Conservation (phyloP, 768 basidiomycete genomes). For the Russula sp. region DNA sequence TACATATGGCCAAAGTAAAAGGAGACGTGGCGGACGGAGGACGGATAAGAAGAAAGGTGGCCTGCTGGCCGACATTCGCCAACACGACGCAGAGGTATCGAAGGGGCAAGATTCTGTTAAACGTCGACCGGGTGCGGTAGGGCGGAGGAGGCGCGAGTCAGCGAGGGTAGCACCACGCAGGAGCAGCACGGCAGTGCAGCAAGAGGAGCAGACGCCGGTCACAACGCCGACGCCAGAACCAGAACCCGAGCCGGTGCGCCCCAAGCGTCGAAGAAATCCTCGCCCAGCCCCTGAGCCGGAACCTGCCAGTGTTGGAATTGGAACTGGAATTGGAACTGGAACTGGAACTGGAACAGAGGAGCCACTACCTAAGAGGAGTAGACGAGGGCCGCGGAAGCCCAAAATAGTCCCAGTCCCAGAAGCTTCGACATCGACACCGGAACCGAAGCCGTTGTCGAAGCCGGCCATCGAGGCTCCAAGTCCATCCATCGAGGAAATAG, state of each 20-base stretch:
- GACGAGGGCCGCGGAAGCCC: background rate
- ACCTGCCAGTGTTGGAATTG: background rate
- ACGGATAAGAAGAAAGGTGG: constrained; percentile 78
- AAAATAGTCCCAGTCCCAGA: constrained; percentile 4
- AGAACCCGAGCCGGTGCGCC: constrained; percentile 41
- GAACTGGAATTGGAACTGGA: no score
- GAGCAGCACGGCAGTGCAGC: constrained; percentile 37
- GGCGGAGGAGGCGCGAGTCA: constrained; percentile 20
- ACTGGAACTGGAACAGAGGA: constrained; percentile 10
- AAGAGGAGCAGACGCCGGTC: constrained; percentile 49
- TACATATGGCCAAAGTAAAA: constrained; percentile 62
- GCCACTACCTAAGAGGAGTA: constrained; percentile 18
- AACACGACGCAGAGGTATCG: constrained; percentile 57
- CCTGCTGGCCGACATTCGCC: constrained; percentile 73
- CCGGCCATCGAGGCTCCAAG: constrained; percentile 3
- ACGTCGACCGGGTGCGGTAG: constrained; percentile 20
- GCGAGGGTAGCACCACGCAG: constrained; percentile 21
- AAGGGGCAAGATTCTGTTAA: constrained; percentile 29
- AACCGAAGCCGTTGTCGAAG: constrained; percentile 8
- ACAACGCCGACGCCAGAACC: constrained; percentile 71
- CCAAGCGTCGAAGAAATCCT: constrained; percentile 35
- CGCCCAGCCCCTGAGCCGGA: constrained; percentile 33
- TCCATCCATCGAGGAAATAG: constrained; percentile 62
- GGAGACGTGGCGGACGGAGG: constrained; percentile 51
- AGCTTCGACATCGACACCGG: background rate